Conservation (phyloP, 331 rosid species). For the Dryas integrifolia region DNA sequence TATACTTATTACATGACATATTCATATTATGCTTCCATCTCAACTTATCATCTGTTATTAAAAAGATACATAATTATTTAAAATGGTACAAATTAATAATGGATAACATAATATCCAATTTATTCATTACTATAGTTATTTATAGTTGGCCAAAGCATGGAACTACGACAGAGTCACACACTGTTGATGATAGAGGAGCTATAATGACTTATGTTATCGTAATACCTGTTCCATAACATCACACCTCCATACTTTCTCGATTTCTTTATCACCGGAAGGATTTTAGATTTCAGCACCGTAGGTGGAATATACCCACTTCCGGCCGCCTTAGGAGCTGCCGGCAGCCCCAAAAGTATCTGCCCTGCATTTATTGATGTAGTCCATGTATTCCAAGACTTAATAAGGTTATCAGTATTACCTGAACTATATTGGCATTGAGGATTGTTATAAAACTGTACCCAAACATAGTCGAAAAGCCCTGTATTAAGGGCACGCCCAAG, state of each 20-base stretch:
- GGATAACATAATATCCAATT: neutral
- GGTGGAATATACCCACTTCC: conserved; percentile 72
- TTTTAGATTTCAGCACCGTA: neutral
- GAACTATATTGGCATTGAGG: conserved; percentile 51
- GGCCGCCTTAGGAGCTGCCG: conserved; percentile 49
- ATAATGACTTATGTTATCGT: conserved; percentile 52
- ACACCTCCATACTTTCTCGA: conserved; percentile 71
- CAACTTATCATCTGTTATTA: no score
- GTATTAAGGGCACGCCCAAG: conserved; percentile 51
- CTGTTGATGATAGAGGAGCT: conserved; percentile 39
- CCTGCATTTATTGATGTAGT: conserved; percentile 19
- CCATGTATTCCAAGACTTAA: conserved; percentile 60
- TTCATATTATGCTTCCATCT: no score
- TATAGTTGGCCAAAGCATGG: neutral
- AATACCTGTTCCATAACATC: conserved; percentile 70
- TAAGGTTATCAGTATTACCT: conserved; percentile 44
- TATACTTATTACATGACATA: no score
- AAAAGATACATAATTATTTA: no score
- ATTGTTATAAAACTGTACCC: conserved; percentile 76
- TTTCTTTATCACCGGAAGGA: conserved; percentile 51
- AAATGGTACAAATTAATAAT: no score
- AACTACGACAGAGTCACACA: conserved; percentile 29
- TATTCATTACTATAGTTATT: neutral
- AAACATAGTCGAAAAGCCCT: conserved; percentile 68
- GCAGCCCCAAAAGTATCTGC: conserved; percentile 62